phyloP scores from a whole-genome alignment of 306 rosid species.

The Biancaea sappan region DNA sequence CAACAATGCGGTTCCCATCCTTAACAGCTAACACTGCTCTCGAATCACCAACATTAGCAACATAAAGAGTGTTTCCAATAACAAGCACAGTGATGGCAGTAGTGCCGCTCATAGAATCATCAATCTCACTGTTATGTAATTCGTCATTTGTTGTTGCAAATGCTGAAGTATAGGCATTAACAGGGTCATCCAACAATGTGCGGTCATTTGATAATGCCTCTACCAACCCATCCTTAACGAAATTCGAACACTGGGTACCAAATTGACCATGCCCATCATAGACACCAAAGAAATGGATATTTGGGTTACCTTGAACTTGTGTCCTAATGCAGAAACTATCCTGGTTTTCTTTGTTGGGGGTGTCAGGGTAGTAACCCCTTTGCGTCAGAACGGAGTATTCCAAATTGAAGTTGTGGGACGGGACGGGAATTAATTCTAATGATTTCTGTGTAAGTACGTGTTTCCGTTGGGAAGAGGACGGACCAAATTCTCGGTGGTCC shows the following conservation, averaged over 20 bases:
- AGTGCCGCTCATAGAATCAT: conserved; percentile 96
- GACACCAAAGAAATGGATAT: conserved; percentile 87
- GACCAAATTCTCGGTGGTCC: conserved; percentile 50
- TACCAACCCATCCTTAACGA: conserved; percentile 72
- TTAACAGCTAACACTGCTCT: conserved; percentile 87
- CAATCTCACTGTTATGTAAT: conserved; percentile 63
- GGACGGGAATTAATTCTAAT: conserved; percentile 67
- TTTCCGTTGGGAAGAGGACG: conserved; percentile 52
- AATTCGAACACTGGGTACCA: conserved; percentile 77
- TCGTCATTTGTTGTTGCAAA: conserved; percentile 65
- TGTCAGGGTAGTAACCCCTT: conserved; percentile 94
- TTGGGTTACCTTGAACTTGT: conserved; percentile 75
- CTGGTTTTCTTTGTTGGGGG: conserved; percentile 80
- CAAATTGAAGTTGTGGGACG: conserved; percentile 69
- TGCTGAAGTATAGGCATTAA: conserved; percentile 68
- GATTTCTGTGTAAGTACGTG: conserved; percentile 72
- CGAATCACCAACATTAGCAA: conserved; percentile 98
- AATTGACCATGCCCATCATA: conserved; percentile 93
- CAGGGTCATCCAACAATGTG: conserved; percentile 70
- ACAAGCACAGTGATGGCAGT: conserved; percentile 90
- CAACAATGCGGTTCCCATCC: conserved; percentile 69
- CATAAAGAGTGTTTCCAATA: conserved; percentile 68
- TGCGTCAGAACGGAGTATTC: conserved; percentile 83
- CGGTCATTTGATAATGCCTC: conserved; percentile 60
- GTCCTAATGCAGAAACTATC: conserved; percentile 77